A percentile compares a stretch with the other conserved stretches of the same genome.
These are phyloP conservation scores for Pseudozyma hubeiensis DNA, from an alignment of 1,284 basidiomycete species.

Conservation along the genomic window DNA sequence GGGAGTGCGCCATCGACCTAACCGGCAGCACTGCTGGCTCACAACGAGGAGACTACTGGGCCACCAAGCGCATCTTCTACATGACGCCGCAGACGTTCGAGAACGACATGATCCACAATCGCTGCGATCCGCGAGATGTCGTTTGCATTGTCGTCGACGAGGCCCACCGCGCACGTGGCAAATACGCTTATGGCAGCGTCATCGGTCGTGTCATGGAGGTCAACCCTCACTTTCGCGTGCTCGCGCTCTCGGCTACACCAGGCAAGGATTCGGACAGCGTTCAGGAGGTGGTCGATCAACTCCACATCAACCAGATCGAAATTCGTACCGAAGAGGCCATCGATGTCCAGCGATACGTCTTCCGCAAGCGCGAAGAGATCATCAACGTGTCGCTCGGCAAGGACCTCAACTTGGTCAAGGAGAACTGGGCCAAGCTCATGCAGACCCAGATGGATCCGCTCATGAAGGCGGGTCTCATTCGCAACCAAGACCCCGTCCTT, in stretches of 20 bases:
- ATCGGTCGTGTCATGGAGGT: slow-evolving; percentile 90
- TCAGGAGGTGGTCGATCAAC: slow-evolving; percentile 88
- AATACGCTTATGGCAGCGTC: slow-evolving; percentile 91
- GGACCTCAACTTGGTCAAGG: slow-evolving; percentile 58
- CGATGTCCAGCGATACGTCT: slow-evolving; percentile 86
- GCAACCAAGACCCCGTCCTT: slow-evolving; percentile 50
- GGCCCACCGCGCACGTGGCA: slow-evolving; percentile 92
- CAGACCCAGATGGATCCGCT: slow-evolving; percentile 53
- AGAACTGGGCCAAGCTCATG: slow-evolving; percentile 68
- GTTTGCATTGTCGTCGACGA: slow-evolving; percentile 90
- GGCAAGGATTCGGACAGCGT: slow-evolving; percentile 86
- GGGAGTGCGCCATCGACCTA: slow-evolving; percentile 84
- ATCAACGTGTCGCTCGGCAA: slow-evolving; percentile 58
- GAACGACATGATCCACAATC: slow-evolving; percentile 82
- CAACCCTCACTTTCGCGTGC: slow-evolving; percentile 90
- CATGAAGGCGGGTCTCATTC: slow-evolving; percentile 52
- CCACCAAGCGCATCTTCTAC: slow-evolving; percentile 90
- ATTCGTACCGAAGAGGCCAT: slow-evolving; percentile 91
- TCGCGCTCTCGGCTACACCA: slow-evolving; percentile 95
- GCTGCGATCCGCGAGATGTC: slow-evolving; percentile 82
- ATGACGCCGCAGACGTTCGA: slow-evolving; percentile 97
- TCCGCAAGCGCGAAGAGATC: slow-evolving; percentile 76
- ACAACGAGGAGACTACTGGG: slow-evolving; percentile 74
- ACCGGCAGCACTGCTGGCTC: slow-evolving; percentile 74
- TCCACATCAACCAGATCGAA: slow-evolving; percentile 97